phyloP scores from a whole-genome alignment of 2,329 filamentous ascomycete species.

The Fusarium sp. region DNA sequence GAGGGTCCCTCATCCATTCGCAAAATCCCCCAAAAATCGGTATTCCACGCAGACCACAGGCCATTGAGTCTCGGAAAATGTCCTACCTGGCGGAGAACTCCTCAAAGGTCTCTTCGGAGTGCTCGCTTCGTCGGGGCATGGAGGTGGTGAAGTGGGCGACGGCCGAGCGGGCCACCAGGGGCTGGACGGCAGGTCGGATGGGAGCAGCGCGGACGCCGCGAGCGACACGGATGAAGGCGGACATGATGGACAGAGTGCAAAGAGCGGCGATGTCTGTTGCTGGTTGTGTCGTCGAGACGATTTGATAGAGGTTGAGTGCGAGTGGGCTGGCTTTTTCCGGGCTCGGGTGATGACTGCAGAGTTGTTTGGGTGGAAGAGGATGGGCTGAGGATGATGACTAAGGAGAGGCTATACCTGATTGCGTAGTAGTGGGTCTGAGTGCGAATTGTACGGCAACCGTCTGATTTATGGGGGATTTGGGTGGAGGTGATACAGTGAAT shows the following conservation, averaged over 20 bases:
- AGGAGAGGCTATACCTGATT: slow-evolving; percentile 49
- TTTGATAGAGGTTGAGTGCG: slow-evolving; percentile 41
- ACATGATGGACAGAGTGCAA: slow-evolving; percentile 68
- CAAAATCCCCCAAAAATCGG: slow-evolving; percentile 14
- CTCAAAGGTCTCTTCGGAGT: slow-evolving; percentile 98
- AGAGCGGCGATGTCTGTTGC: slow-evolving; percentile 42
- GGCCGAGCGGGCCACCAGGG: slow-evolving; percentile 69
- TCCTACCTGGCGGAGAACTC: slow-evolving; percentile 97
- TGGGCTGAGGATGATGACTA: slow-evolving; percentile 55
- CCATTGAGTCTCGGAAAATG: slow-evolving; percentile 44
- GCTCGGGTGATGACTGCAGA: slow-evolving; percentile 52
- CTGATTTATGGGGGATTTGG: background rate
- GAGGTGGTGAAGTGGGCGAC: slow-evolving; percentile 77
- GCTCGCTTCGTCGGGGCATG: slow-evolving; percentile 69
- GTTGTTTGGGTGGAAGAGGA: slow-evolving; percentile 50
- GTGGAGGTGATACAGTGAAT: slow-evolving; percentile 37
- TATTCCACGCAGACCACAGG: slow-evolving; percentile 8
- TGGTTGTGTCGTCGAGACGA: slow-evolving; percentile 19
- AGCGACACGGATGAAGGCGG: slow-evolving; percentile 78
- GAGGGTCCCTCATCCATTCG: background rate
- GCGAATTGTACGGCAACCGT: slow-evolving; percentile 45
- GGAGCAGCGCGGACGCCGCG: slow-evolving; percentile 78
- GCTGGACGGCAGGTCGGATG: slow-evolving; percentile 69
- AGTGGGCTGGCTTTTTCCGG: slow-evolving; percentile 47
- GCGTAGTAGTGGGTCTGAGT: slow-evolving; percentile 44